Conservation (phyloP, 176 grass and related monocot genomes). For the Eleusine indica region DNA sequence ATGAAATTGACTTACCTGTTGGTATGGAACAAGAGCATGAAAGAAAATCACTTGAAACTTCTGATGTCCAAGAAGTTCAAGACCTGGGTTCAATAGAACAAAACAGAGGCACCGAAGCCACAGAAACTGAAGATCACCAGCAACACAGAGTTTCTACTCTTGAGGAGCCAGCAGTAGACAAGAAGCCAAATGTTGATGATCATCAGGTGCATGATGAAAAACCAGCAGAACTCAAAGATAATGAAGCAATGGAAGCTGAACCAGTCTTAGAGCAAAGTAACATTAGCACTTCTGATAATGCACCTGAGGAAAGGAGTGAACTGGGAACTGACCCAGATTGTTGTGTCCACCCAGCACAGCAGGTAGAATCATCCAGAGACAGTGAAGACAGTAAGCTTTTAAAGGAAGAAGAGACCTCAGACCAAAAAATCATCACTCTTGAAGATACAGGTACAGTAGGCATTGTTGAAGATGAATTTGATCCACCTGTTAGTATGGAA, state of each 20-base stretch:
- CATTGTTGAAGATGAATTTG: conserved; percentile 14
- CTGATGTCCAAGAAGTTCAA: conserved; percentile 28
- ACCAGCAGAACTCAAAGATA: conserved; percentile 36
- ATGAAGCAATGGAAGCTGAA: conserved; percentile 37
- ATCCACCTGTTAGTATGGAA: conserved; percentile 22
- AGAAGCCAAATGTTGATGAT: conserved; percentile 30
- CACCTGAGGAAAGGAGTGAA: conserved; percentile 36
- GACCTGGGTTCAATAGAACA: conserved; percentile 34
- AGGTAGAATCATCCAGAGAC: conserved; percentile 18
- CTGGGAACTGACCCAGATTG: conserved; percentile 25
- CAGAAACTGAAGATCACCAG: conserved; percentile 25
- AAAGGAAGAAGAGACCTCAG: conserved; percentile 34
- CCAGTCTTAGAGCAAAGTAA: conserved; percentile 27
- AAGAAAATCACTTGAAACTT: background rate
- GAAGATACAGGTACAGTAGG: conserved; percentile 33
- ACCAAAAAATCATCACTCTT: background rate
- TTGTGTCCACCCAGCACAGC: conserved; percentile 31
- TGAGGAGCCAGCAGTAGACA: conserved; percentile 26
- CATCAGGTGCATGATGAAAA: conserved; percentile 29
- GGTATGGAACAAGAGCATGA: conserved; percentile 29
- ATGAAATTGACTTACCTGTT: conserved; percentile 19
- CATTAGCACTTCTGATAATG: conserved; percentile 8
- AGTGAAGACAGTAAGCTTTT: conserved; percentile 20
- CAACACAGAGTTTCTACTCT: conserved; percentile 29
- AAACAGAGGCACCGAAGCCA: conserved; percentile 17